phyloP scores from a whole-genome alignment of 2,329 filamentous ascomycete species.

The Cytospora chrysosperma region DNA sequence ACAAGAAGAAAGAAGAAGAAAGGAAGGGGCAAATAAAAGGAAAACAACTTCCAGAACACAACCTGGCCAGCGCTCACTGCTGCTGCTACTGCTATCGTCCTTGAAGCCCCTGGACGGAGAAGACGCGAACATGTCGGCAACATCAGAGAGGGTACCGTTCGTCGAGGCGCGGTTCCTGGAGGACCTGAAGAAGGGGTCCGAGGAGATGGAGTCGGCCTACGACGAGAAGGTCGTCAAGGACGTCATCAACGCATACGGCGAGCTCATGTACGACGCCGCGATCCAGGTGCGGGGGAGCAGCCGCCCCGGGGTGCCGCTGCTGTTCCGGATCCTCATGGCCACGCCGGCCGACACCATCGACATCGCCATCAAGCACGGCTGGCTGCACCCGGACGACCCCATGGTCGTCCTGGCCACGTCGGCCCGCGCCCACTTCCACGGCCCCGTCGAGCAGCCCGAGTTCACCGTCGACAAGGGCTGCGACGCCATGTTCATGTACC shows the following conservation, averaged over 20 bases:
- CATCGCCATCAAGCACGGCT: conserved; percentile 13
- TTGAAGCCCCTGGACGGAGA: no score
- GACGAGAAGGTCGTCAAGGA: conserved; percentile 4
- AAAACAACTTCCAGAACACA: no score
- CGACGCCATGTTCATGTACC: conserved; percentile 17
- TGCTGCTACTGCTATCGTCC: no score
- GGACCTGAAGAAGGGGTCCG: conserved; percentile 13
- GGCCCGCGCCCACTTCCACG: neutral
- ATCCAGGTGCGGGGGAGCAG: conserved; percentile 16
- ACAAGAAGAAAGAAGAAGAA: no score
- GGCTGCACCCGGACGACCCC: conserved; percentile 15
- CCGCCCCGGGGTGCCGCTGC: neutral
- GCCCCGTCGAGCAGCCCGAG: conserved; percentile 21
- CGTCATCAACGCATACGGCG: conserved; percentile 19
- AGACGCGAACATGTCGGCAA: conserved; percentile 20
- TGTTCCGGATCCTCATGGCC: conserved; percentile 19
- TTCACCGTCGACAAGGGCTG: conserved; percentile 17
- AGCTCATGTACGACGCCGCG: conserved; percentile 20
- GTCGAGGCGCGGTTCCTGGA: conserved; percentile 22
- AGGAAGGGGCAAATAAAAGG: no score
- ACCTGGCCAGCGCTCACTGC: no score
- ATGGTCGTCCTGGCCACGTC: conserved; percentile 8
- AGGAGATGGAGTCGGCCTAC: conserved; percentile 14
- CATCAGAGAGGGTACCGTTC: conserved; percentile 22
- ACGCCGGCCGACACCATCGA: conserved; percentile 20